Base-by-base conservation (phyloP, 139 green algal genomes). In the Chlamydomonas eustigma region DNA sequence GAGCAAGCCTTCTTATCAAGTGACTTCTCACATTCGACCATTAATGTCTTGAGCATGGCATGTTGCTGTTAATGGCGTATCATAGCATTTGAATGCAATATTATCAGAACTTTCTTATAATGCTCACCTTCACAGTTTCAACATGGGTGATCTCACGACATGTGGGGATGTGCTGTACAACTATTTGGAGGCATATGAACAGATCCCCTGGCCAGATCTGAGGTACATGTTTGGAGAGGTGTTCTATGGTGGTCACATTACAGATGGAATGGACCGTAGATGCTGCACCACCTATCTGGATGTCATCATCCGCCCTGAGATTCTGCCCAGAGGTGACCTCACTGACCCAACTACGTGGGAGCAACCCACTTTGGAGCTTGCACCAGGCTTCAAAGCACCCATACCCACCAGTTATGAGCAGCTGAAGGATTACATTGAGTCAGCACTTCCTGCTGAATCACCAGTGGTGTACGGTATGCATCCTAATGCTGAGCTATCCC, bases 231-330 rank as follows among this genome's bases (percentile, higher is more conserved):
- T 94, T 79, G 91, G 91, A 33, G 91, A 94, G 84, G 84, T 84
- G 58, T 94, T 96, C 81, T 96, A 96, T 51, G 91, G 91, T 25
- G 91, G 91, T 8, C 90, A 94, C 84, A 94, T 96, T 82, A 94
- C 89, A 1, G 91, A 96, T 73, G 82, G 78, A 80, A 94, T 96
- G 89, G 91, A 96, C 84, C 84, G 91, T n/a, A 81, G 89, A 75
- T 90, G 83, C 81, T 94, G 90, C 84, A 92, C 82, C 39, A 94
- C 91, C 12, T 96, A 96, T 82, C 80, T 96, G 52, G 85, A 94
- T 72, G 89, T 94, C 38, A 82, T 96, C n/a, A 88, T 94, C 76
- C 75, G 76, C 33, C 86, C 86, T 6, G 87, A 92, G 73, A 92
- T 96, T 64, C 83, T 94, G 77, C 88, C 89, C 2, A 3, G 37